Conservation (phyloP, 2,329 filamentous ascomycete genomes). For the Cucurbitaria berberidis region DNA sequence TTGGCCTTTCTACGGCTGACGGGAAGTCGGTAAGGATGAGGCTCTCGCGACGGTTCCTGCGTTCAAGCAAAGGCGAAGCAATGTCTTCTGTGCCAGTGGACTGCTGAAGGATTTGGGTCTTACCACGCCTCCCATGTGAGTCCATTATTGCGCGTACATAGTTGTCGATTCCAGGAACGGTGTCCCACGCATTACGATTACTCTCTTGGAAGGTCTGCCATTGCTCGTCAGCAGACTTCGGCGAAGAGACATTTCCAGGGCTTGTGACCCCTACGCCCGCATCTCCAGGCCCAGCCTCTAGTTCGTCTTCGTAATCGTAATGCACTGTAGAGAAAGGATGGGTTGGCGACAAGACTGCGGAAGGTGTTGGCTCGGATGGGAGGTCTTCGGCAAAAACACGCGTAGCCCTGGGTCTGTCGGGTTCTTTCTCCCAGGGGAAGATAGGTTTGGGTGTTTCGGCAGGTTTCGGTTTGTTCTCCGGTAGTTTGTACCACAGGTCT, state of each 20-base stretch:
- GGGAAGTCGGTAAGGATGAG: constrained; percentile 87
- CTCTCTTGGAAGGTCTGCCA: constrained; percentile 77
- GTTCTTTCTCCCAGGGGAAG: constrained; percentile 87
- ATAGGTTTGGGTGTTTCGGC: constrained; percentile 70
- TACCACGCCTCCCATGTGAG: constrained; percentile 65
- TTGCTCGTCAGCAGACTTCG: constrained; percentile 57
- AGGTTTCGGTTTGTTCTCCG: constrained; percentile 62
- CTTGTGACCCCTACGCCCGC: constrained; percentile 16
- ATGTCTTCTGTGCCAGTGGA: constrained; percentile 36
- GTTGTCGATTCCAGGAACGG: constrained; percentile 81
- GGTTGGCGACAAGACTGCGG: constrained; percentile 19
- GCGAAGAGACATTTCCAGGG: constrained; percentile 24
- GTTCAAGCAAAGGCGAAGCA: constrained; percentile 41
- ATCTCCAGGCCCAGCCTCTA: constrained; percentile 12
- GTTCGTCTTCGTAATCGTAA: constrained; percentile 36
- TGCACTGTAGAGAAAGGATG: constrained; percentile 41
- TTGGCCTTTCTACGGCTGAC: constrained; percentile 79
- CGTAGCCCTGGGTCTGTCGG: constrained; percentile 65
- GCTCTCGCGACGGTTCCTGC: constrained; percentile 56
- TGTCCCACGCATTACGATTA: constrained; percentile 84
- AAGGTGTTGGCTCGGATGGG: constrained; percentile 51
- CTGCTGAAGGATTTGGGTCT: constrained; percentile 48
- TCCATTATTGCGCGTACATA: constrained; percentile 77
- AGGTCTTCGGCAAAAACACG: constrained; percentile 70
- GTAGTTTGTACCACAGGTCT: constrained; percentile 88